Evolutionary conservation across 2,329 filamentous ascomycete genomes (phyloP).

Genomic region (Pseudogymnoascus verrucosus): DNA sequence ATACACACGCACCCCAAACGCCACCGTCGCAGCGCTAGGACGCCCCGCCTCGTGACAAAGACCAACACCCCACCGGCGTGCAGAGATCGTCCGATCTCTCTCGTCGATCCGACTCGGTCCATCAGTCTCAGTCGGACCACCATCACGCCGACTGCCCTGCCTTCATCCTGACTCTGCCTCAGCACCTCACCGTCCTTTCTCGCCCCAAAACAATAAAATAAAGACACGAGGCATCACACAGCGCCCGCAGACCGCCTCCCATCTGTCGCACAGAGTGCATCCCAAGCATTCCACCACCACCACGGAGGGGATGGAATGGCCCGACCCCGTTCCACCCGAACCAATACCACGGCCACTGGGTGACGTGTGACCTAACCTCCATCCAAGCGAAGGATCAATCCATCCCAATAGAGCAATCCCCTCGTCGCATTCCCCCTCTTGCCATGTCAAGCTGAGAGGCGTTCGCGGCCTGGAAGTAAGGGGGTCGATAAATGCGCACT

Average conservation of each 20-base stretch:
- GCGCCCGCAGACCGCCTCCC: neutral
- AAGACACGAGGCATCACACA: neutral
- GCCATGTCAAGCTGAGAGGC: neutral
- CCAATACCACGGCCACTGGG: neutral
- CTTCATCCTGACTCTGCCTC: neutral
- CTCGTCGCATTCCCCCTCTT: neutral
- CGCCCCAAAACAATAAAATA: neutral
- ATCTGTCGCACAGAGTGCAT: neutral
- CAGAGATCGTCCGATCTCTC: neutral
- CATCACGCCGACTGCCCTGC: neutral
- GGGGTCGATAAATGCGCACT: neutral
- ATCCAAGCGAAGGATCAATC: neutral
- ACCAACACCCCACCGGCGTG: neutral
- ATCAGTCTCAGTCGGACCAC: neutral
- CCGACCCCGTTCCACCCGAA: neutral
- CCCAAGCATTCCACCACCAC: neutral
- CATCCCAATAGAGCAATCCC: neutral
- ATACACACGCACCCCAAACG: neutral
- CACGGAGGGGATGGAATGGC: neutral
- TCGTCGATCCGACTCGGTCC: neutral
- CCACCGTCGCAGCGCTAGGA: neutral
- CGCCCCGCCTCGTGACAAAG: slow-evolving; percentile 2
- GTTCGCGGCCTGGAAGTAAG: neutral
- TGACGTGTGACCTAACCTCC: neutral
- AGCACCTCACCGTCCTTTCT: neutral